Base-by-base conservation (phyloP, 768 basidiomycete species). In the Boletus bicolor region DNA sequence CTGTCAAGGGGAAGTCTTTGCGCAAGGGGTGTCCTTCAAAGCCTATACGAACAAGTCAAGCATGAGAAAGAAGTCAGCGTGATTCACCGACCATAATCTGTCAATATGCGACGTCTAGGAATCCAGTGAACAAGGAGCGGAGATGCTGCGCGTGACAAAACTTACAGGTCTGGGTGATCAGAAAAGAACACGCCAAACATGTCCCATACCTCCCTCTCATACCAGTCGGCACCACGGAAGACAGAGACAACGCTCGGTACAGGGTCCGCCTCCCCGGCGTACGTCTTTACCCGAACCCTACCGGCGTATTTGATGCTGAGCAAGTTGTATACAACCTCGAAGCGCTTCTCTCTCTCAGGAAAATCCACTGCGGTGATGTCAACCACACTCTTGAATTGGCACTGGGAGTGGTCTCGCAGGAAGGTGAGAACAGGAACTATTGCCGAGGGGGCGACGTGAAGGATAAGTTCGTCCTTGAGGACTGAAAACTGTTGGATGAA, bases 151-250 rank as follows among this genome's bases (percentile, higher is more conserved):
- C 45, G 43, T 17, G 53, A 42, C 44, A 34, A 30, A 17, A 82
- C 91, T 64, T 68, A 94, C 89, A 99, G 81, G 73, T 99, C 97
- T 21, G 97, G 97, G 74, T 99, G 97, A 47, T 85, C 89, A 58
- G 84, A 84, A 79, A 99, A 99, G 80, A 93, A 97, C 45, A 99
- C 89, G 44, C 97, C 97, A 68, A 79, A 99, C 73, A 99, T 81
- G 76, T 99, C 97, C 95, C 96, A 99, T 30, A 91, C 87, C 73
- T 99, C 97, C 56, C 97, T 82, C 74, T 99, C 97, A 71, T 97
- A 98, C 97, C 97, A 99, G 68, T 99, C 92, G 7, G 97, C 96
- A 56, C 96, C 93, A 48, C 84, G 80, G 78, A 89, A 99, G 26
- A 98, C 56, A 12, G 83, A 80, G 4, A 83, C 78, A 28, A 80